A percentile compares a stretch with the other conserved stretches of the same genome.
phyloP scores from a whole-genome alignment of 2,329 filamentous ascomycete species.

The Venturiaceae sp. region DNA sequence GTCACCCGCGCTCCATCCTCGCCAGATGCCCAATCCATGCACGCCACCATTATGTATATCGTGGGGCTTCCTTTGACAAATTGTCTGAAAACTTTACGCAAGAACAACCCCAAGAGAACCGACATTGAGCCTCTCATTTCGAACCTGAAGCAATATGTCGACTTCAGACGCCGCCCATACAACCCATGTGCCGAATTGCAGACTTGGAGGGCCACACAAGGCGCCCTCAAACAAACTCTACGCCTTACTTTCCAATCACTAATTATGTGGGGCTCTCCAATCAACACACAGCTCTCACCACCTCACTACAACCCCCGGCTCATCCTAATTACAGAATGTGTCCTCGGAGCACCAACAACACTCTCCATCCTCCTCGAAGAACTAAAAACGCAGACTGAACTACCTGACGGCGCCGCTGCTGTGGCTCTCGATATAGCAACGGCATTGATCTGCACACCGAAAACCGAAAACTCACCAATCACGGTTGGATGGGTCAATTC shows the following conservation, averaged over 20 bases:
- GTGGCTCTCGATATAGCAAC: slow-evolving; percentile 60
- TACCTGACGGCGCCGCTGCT: slow-evolving; percentile 41
- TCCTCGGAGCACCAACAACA: slow-evolving; percentile 53
- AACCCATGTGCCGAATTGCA: slow-evolving; percentile 59
- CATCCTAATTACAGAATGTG: slow-evolving; percentile 49
- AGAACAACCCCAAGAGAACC: slow-evolving; percentile 55
- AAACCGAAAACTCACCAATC: slow-evolving; percentile 26
- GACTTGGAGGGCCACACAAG: slow-evolving; percentile 49
- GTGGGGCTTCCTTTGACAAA: slow-evolving; percentile 60
- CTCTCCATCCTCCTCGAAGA: slow-evolving; percentile 58
- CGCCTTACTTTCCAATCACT: slow-evolving; percentile 53
- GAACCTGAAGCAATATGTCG: slow-evolving; percentile 49
- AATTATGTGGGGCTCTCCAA: slow-evolving; percentile 53
- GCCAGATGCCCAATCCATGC: slow-evolving; percentile 60
- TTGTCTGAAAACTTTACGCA: slow-evolving; percentile 56
- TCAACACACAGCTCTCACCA: slow-evolving; percentile 20
- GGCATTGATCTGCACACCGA: slow-evolving; percentile 59
- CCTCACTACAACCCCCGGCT: slow-evolving; percentile 55
- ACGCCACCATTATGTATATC: slow-evolving; percentile 61
- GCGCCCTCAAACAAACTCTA: slow-evolving; percentile 45
- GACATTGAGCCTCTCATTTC: slow-evolving; percentile 61
- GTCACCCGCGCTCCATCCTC: slow-evolving; percentile 47
- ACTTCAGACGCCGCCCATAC: slow-evolving; percentile 51
- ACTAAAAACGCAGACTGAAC: slow-evolving; percentile 50
- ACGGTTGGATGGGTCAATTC: slow-evolving; percentile 23